Base-by-base conservation (phyloP, 2,329 filamentous ascomycete species). In the Ampelomyces quisqualis region DNA sequence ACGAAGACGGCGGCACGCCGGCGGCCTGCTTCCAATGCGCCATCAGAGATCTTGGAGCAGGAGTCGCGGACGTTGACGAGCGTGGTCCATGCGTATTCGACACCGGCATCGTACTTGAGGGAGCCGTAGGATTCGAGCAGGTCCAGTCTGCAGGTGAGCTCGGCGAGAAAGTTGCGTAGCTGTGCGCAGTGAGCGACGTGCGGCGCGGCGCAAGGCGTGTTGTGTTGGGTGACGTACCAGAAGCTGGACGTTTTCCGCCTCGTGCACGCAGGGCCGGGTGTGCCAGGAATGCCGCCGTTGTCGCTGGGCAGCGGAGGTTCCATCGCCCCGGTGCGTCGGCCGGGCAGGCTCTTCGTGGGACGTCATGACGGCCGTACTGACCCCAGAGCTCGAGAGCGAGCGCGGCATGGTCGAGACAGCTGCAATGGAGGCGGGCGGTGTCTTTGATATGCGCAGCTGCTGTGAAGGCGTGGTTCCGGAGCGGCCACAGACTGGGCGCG, bases 101-200 rank as follows among this genome's bases (percentile, higher is more conserved):
- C 83, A 60, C 88, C 87, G 30, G 85, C 78, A 67, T 98, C 93
- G 55, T 94, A 78, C 47, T 85, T 85, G 44, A 90, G 72, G 61
- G 94, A 88, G 50, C 88, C 85, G 62, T 95, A 95, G 50, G 81
- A 83, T 70, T 98, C 93, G 32, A 97, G 79, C 67, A 89, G 86
- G 60, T 94, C 90, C 32, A 98, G 76, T 38, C 91, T 82, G 53
- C 86, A 80, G 70, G 94, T 90, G 29, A 98, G 77, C 65, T 97
- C 90, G 26, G 84, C 79, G 40, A 98, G 77, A 67, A 94, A 93
- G 35, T 86, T 72, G 62, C 93, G 88, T 35, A 93, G 80, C 81
- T 85, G 49, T 9, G 9, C 6, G 8, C 2, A 14, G 44, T 68
- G 43, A 68, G 57, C 1, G n/a, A n/a, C n/a, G n/a, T n/a, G 29